A percentile compares a stretch with the other conserved stretches of the same genome.
Conservation (phyloP, 768 basidiomycete genomes). For the Lyophyllum decastes region DNA sequence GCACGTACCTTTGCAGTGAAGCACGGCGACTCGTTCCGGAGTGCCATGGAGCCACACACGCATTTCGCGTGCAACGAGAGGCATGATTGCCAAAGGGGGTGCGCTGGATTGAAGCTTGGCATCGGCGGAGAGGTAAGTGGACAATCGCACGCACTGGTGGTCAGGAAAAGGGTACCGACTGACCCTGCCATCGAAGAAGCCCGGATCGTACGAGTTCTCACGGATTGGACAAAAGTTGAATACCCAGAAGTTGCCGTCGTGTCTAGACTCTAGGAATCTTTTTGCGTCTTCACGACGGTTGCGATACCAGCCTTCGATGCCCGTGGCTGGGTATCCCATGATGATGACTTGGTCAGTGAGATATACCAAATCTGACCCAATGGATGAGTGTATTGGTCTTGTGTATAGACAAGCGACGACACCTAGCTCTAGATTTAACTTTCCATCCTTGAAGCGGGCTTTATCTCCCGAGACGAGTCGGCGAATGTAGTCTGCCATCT, state of each 20-base stretch:
- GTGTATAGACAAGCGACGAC: neutral
- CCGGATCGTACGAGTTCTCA: conserved; percentile 78
- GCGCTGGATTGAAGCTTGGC: neutral
- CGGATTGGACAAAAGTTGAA: conserved; percentile 85
- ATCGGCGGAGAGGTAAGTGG: neutral
- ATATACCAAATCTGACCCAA: conserved; percentile 53
- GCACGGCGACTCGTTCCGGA: conserved; percentile 68
- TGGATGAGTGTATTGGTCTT: neutral
- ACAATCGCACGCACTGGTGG: conserved; percentile 64
- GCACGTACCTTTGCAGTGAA: conserved; percentile 81
- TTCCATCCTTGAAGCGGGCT: conserved; percentile 70
- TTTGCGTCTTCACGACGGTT: conserved; percentile 78
- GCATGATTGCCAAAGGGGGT: conserved; percentile 75
- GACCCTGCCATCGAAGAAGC: conserved; percentile 70
- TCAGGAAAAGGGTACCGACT: conserved; percentile 90
- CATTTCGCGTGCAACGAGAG: conserved; percentile 75
- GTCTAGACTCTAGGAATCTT: conserved; percentile 71
- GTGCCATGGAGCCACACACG: conserved; percentile 68
- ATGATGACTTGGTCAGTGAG: conserved; percentile 76
- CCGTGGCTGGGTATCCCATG: conserved; percentile 84
- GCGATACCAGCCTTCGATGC: conserved; percentile 78
- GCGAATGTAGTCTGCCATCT: conserved; percentile 67
- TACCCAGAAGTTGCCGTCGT: conserved; percentile 80
- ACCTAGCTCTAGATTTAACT: conserved; percentile 73
- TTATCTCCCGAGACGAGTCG: conserved; percentile 83